Evolutionary conservation across 768 basidiomycete genomes (phyloP).

Genomic region (Russula compacta): DNA sequence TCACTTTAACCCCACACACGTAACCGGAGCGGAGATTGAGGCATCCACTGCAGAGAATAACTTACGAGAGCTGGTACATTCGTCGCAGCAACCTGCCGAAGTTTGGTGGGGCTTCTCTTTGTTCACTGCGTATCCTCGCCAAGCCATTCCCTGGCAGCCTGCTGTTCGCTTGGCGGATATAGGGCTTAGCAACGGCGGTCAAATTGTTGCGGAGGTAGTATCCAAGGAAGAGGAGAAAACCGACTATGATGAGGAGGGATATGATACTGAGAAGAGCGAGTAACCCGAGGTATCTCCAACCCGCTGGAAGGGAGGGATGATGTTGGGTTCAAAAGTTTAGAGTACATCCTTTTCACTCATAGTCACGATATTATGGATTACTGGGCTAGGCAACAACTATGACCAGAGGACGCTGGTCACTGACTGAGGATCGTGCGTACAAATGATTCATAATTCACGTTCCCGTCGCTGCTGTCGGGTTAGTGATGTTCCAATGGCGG

Average conservation of each 20-base stretch:
- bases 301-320: not conserved
- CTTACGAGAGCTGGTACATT: slow-evolving; percentile 29
- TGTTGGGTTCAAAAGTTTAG: not conserved
- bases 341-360: slow-evolving; percentile 3
- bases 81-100: slow-evolving; percentile 23
- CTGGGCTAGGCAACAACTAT: not conserved
- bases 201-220: slow-evolving; percentile 24
- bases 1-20: slow-evolving; percentile 40
- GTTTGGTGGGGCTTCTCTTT: slow-evolving; percentile 73
- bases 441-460: slow-evolving; percentile 95
- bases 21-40: slow-evolving; percentile 35
- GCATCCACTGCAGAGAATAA: slow-evolving; percentile 26
- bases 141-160: slow-evolving; percentile 44
- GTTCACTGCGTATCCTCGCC: slow-evolving; percentile 58
- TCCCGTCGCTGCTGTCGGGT: slow-evolving; percentile 64
- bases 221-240: not conserved
- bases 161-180: slow-evolving; percentile 7
- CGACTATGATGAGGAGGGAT: slow-evolving; percentile 14
- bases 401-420: slow-evolving; percentile 30
- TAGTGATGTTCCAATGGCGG: not conserved
- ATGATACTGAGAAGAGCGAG: slow-evolving; percentile 20
- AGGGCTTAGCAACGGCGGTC: slow-evolving; percentile 24
- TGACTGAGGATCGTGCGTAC: slow-evolving; percentile 90
- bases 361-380: slow-evolving; percentile 1
- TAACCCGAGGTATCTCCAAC: not conserved